Conservation (phyloP, 2,329 filamentous ascomycete species). For the Aureobasidium sp. region DNA sequence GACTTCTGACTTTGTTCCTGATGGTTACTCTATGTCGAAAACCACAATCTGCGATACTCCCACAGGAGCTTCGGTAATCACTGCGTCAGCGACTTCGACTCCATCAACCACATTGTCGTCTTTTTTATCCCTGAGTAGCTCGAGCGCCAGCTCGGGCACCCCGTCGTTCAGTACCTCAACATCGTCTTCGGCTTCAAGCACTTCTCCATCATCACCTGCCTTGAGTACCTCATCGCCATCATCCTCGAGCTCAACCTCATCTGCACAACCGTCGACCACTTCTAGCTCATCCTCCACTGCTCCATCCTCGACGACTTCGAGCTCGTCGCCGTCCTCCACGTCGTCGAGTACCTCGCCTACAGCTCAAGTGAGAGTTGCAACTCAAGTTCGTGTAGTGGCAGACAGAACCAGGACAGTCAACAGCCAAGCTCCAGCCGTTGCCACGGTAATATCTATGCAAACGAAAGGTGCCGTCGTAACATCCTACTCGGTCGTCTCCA, state of each 20-base stretch:
- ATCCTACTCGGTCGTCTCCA: background rate
- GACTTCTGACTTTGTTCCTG: conserved; percentile 1
- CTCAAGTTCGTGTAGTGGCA: background rate
- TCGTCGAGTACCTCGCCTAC: background rate
- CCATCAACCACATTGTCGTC: background rate
- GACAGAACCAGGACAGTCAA: background rate
- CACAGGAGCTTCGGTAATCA: background rate
- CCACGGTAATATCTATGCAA: background rate
- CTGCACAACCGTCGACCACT: background rate
- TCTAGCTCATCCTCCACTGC: background rate
- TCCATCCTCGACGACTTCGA: background rate
- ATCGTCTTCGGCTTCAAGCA: background rate
- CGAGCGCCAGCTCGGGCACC: background rate
- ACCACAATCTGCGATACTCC: background rate
- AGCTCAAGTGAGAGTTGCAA: background rate
- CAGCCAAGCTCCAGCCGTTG: background rate
- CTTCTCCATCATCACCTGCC: background rate
- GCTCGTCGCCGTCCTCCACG: background rate
- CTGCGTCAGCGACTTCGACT: background rate
- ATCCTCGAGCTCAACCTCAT: background rate
- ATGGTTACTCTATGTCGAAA: background rate
- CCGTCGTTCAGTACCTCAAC: background rate
- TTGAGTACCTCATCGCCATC: background rate
- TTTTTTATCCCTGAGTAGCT: conserved; percentile 5
- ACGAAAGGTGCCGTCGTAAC: background rate